Base-by-base conservation (phyloP, 345 rosid species). In the Carallia pectinifolia region DNA sequence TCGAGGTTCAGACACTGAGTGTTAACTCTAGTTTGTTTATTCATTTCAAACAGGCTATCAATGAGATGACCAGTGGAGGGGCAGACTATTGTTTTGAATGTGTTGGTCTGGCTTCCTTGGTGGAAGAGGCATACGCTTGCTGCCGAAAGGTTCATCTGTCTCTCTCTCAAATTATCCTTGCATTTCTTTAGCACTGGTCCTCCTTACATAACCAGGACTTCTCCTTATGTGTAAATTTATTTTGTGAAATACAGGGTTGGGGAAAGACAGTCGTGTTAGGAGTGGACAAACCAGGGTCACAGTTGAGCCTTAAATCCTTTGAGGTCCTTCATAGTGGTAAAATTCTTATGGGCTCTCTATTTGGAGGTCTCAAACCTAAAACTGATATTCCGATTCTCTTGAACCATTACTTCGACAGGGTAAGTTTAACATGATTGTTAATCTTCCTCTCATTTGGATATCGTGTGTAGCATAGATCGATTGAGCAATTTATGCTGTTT, bases 21-120 rank as follows among this genome's bases (percentile, higher is more conserved):
- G 7, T 23, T 15, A 19, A 6, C 53, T 61, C 38, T 12, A 19
- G 68, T 30, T 69, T 69, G 47, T 16, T 48, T 69, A 8, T 15
- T n/a, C 61, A 30, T 61, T 52, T 23, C 62, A 65, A 65, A n/a
- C 78, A 81, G 83, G 82, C 83, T 74, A 80, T 91, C 69, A 80
- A 59, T n/a, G 93, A 89, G 74, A 87, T 91, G 87, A 91, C 95
- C 10, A 76, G 62, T 67, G 93, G 89, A 18, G 93, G 95, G 40
- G 97, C 97, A 59, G 97, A 91, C 74, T 86, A 89, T 67, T 87
- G 95, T 79, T 89, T 91, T 56, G 97, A 91, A 65, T 87, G 95
- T 61, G 91, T 86, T 64, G 97, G 95, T 61, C 17, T 70, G 65
- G 71, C 86, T 64, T 80, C 84, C 48, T 50, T 89, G 66, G 87